phyloP scores from a whole-genome alignment of 2,329 filamentous ascomycete species.

The Annulohypoxylon truncatum region DNA sequence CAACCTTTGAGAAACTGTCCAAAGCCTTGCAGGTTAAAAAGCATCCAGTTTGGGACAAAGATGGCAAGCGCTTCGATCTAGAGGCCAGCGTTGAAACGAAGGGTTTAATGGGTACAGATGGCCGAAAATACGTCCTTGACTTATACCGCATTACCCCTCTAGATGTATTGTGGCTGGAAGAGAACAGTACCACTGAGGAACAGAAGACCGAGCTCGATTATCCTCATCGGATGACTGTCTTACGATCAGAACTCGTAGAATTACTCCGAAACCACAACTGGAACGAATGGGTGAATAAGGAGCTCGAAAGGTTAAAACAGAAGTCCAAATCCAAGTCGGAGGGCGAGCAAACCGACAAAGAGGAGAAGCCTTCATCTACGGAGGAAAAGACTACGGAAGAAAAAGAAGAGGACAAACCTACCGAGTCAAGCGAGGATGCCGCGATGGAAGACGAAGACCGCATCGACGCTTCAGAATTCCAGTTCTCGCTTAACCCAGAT shows the following conservation, averaged over 20 bases:
- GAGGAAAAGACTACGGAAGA: slow-evolving; percentile 45
- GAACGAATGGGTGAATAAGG: slow-evolving; percentile 85
- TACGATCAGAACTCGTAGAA: slow-evolving; percentile 91
- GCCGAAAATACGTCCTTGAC: slow-evolving; percentile 96
- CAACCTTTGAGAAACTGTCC: slow-evolving; percentile 89
- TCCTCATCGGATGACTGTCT: slow-evolving; percentile 94
- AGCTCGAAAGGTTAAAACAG: slow-evolving; percentile 70
- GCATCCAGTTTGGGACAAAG: slow-evolving; percentile 98
- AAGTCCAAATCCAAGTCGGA: slow-evolving; percentile 53
- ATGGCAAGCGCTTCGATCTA: slow-evolving; percentile 87
- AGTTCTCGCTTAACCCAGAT: slow-evolving; percentile 91
- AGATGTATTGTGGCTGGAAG: slow-evolving; percentile 91
- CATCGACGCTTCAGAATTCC: slow-evolving; percentile 88
- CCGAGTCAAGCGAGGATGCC: slow-evolving; percentile 47
- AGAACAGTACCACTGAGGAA: slow-evolving; percentile 65
- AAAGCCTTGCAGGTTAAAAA: slow-evolving; percentile 92
- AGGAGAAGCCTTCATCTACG: slow-evolving; percentile 9
- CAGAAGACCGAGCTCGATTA: slow-evolving; percentile 68
- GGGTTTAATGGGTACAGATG: slow-evolving; percentile 95
- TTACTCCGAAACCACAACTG: slow-evolving; percentile 86
- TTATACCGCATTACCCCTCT: slow-evolving; percentile 94
- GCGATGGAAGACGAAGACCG: slow-evolving; percentile 67
- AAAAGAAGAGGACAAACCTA: slow-evolving; percentile 46
- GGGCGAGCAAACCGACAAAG: slow-evolving; percentile 45
- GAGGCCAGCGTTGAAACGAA: slow-evolving; percentile 98